Conservation (phyloP, 202 grass and related monocot species). For the Schoenoplectus triqueter region DNA sequence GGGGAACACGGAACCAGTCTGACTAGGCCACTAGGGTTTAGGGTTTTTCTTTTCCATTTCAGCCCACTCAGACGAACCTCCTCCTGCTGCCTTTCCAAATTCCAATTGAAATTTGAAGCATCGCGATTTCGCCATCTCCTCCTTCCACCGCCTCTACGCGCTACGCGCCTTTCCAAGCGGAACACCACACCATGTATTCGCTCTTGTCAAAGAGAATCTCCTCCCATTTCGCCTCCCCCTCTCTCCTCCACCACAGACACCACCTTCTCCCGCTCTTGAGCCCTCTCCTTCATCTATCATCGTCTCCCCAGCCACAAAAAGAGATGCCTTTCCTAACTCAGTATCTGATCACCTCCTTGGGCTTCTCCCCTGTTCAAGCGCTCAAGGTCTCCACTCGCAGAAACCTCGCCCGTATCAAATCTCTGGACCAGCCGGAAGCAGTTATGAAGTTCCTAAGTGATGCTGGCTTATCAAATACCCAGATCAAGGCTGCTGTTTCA, state of each 20-base stretch:
- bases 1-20: too few relatives aligned
- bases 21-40: too few relatives aligned
- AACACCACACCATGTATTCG: neutral
- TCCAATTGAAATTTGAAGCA: too few relatives aligned
- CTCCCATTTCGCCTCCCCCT: neutral
- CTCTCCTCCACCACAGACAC: neutral
- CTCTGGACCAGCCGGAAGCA: neutral
- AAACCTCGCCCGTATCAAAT: neutral
- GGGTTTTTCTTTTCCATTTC: too few relatives aligned
- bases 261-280: neutral
- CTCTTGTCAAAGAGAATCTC: conserved; percentile 5
- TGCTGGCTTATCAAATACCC: conserved; percentile 13
- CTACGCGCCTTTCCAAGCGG: too few relatives aligned
- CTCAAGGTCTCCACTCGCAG: neutral
- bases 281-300: conserved; percentile 7
- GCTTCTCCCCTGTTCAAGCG: conserved; percentile 27
- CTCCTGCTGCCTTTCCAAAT: too few relatives aligned
- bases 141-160: too few relatives aligned
- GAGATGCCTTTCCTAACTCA: conserved; percentile 8
- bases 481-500: conserved; percentile 18
- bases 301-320: neutral
- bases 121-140: too few relatives aligned
- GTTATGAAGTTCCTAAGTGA: conserved; percentile 38
- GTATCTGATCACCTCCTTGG: conserved; percentile 36
- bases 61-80: too few relatives aligned